Base-by-base conservation (phyloP, 306 rosid genomes). In the Fragaria nilgerrensis region DNA sequence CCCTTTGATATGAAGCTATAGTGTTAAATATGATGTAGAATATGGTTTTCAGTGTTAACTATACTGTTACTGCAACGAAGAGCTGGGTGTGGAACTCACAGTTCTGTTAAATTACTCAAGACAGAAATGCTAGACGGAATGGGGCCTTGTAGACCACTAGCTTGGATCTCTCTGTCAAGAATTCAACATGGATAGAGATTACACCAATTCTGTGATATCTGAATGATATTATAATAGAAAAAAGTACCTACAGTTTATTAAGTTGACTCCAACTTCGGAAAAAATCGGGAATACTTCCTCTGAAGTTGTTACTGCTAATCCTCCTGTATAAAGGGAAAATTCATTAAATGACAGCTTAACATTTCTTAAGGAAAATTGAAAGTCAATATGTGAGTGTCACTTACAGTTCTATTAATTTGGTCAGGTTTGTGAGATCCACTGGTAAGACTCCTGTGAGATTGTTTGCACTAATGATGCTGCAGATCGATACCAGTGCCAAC, bases 371-470 rank as follows among this genome's bases (percentile, higher is more conserved):
- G 15, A 10, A 50, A 48, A 4, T 9, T 50, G 49, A 0, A 43
- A 13, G 70, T 53, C 58, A 36, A 0, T 5, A 4, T 36, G 36
- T 12, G 47, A 14, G 27, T 36, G 39, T 36, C 39, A 41, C 87
- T n/a, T 73, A 80, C 87, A 84, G 62, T 67, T 37, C 69, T 1
- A 7, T 16, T 77, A 84, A 49, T 5, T 80, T 80, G n/a, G 63
- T 48, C 47, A 80, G 76, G 2, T 48, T 48, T 47, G 84, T 37
- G 9, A 80, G 64, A 7, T 63, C 36, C 3, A 1, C 6, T 1
- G 84, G 81, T 32, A 84, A 77, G n/a, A n/a, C 47, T 37, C 87
- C 84, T 0, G 84, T 72, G 78, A 82, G 85, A 78, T 72, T 77
- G 65, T 81, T 81, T 22, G 81, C 25, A 50, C 11, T 81, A 14